A percentile compares a stretch with the other conserved stretches of the same genome.
phyloP scores from a whole-genome alignment of 768 basidiomycete species.

The Roridomyces roridus region DNA sequence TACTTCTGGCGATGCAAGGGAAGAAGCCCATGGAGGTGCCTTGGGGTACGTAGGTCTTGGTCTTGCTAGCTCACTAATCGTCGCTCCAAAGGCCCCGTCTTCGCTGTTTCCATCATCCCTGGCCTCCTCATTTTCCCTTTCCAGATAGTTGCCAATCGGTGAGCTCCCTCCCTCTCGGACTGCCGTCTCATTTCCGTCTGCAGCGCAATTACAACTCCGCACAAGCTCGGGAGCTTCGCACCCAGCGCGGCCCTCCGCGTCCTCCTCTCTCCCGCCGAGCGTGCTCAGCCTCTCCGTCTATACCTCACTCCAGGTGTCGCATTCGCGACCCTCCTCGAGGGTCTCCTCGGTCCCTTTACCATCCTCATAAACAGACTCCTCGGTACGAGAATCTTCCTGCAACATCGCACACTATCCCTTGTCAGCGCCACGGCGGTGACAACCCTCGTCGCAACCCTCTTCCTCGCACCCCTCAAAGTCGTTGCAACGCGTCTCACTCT shows the following conservation, averaged over 20 bases:
- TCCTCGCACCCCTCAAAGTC: conserved; percentile 19
- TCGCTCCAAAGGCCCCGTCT: no score
- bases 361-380: not conserved
- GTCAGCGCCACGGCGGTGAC: not conserved
- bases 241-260: conserved; percentile 6
- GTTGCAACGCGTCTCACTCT: conserved; percentile 15
- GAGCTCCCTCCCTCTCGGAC: not conserved
- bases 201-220: conserved; percentile 15
- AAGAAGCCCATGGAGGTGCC: no score
- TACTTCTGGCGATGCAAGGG: not conserved
- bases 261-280: conserved; percentile 20
- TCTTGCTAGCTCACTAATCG: no score
- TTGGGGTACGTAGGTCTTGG: no score
- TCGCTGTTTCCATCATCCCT: not conserved
- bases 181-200: not conserved
- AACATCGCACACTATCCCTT: not conserved
- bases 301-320: conserved; percentile 20
- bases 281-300: conserved; percentile 6
- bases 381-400: not conserved
- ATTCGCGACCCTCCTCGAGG: not conserved
- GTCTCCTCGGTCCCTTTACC: not conserved
- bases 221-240: conserved; percentile 12
- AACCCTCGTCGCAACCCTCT: not conserved
- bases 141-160: conserved; percentile 16
- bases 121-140: conserved; percentile 19